Evolutionary conservation across 345 rosid species (phyloP), one percentile per base, ranked within the genome.

Genomic region (Mercurialis annua): DNA sequence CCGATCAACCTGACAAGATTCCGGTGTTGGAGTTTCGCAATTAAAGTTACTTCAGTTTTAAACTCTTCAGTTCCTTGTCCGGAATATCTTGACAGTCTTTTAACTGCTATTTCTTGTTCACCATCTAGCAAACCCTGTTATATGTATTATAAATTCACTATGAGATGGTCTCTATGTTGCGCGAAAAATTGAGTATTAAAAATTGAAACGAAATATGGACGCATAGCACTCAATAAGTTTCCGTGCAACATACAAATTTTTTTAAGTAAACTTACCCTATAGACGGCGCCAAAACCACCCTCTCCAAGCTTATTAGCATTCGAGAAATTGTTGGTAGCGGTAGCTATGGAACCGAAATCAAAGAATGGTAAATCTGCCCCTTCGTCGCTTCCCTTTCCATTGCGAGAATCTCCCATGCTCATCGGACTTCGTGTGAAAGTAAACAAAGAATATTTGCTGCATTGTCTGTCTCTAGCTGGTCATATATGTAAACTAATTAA

Each of bases 241-340:
- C n/a, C 40, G 40, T 34, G 40, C 40, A 34, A 34, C 40, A 34
- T 3, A 34, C 40, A 34, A 34, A 34, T 34, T 9, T 34, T 9
- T 34, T 34, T 34, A 34, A 34, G 40, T 34, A 34, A 34, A 34
- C 5, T 9, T 72, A 84, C 95, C 87, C 85, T 86, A 46, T 86
- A 89, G 46, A 89, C 96, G 0, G 86, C 40, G 44, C 96, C 96
- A 34, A 89, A 89, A 9, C 96, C 92, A 64, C 92, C 92, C 67
- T 82, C 75, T 66, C 96, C 92, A 46, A 89, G 96, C 73, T 83
- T 86, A 67, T 82, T 82, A 31, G 62, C 73, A 17, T 53, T 8
- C 47, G 82, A 80, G 68, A 89, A 89, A 64, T 81, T 78, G 48
- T 80, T 21, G 2, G 96, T 89, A 0, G 90, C 92, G 33, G 68